Base-by-base conservation (phyloP, 768 basidiomycete species). In the Phylloporus sp. region DNA sequence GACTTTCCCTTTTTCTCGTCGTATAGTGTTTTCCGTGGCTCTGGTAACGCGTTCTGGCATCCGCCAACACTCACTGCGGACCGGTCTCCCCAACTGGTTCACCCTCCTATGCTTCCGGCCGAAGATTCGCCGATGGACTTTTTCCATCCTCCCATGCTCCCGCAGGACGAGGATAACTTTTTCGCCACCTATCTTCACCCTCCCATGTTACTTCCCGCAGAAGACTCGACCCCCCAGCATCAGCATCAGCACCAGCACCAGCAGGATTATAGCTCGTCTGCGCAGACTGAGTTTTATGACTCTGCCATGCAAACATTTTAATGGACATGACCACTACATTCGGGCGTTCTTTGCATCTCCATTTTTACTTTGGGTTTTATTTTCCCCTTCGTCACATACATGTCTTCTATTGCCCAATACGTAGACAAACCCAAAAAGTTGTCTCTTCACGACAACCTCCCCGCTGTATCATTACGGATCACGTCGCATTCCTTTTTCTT, bases 71-170 rank as follows among this genome's bases (percentile, higher is more conserved):
- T 84, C 54, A 70, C 78, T 5, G 77, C 79, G 52, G 76, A 76
- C 22, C 69, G 74, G 45, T 81, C 81, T 4, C 78, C 78, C 2
- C 71, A 75, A 17, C 61, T 80, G 32, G 73, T 82, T 51, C 86
- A 88, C 50, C 85, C 86, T 9, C 82, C 83, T 3, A 83, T 86
- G 83, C 71, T 83, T 3, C 78, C 79, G 0, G 46, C 67, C 5
- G 80, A 80, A 27, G 83, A 86, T 45, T 76, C 78, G 17, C 77
- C 80, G 15, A 84, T 86, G 81, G 84, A 87, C 54, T 88, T 79
- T 53, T 69, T 86, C 6, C 84, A 87, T 46, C 77, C 78, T 24
- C 79, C 80, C 9, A 62, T 80, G 73, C 67, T 76, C 38, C 68
- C 76, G n/a, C 73, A 74, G 20, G 84, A 86, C 36, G 86, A 87